Conservation (phyloP, 345 rosid genomes). For the Citrus trifoliata region DNA sequence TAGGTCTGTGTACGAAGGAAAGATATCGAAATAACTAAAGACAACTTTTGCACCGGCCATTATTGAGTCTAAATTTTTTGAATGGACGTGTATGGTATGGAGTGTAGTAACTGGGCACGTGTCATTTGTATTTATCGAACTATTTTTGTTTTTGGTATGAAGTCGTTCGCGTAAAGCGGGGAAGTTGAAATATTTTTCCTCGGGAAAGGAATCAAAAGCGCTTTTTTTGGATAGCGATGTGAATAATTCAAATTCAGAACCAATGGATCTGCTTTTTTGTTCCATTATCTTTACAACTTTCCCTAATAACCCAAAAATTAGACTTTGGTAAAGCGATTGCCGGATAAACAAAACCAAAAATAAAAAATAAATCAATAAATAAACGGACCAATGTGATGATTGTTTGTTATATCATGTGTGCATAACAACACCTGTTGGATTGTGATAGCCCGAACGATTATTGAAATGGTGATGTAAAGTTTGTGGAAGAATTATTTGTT, state of each 20-base stretch:
- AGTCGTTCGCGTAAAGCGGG: slow-evolving; percentile 8
- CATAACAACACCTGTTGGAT: too few relatives aligned
- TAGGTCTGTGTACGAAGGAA: not conserved
- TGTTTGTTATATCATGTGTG: too few relatives aligned
- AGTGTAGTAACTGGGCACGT: not conserved
- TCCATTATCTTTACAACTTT: not conserved
- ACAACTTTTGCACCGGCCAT: not conserved
- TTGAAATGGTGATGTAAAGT: too few relatives aligned
- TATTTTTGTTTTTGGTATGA: not conserved
- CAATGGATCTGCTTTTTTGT: not conserved
- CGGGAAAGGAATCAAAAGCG: not conserved
- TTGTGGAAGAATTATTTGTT: not conserved
- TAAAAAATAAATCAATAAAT: too few relatives aligned
- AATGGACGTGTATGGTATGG: not conserved
- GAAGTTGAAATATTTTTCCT: not conserved
- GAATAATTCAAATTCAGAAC: not conserved
- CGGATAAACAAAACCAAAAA: not conserved
- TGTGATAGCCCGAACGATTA: too few relatives aligned
- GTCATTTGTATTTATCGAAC: not conserved
- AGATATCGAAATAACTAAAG: not conserved
- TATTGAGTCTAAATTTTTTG: not conserved
- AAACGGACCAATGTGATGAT: too few relatives aligned
- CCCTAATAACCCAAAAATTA: not conserved
- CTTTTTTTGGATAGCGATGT: not conserved
- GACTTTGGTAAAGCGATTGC: not conserved